Conservation (phyloP, 352 stramenopile species). For the Phytopythium helicoides region DNA sequence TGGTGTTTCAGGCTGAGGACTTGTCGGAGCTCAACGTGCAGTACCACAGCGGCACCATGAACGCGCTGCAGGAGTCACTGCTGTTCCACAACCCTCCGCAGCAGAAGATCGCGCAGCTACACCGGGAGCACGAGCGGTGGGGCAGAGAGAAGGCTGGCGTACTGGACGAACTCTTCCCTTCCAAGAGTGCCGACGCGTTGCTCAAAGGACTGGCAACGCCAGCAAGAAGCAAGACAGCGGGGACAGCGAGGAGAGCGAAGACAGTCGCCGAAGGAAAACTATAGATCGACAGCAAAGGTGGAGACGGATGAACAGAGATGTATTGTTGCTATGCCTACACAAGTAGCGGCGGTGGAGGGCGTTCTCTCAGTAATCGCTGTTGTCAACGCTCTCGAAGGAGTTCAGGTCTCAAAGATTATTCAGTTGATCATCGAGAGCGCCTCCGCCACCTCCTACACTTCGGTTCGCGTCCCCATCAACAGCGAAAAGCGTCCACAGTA, state of each 20-base stretch:
- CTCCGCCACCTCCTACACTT: not conserved
- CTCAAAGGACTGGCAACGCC: not conserved
- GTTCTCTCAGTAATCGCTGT: constrained; percentile 68
- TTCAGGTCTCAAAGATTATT: constrained; percentile 90
- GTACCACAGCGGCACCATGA: constrained; percentile 75
- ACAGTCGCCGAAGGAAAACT: no score
- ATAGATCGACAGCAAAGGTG: not conserved
- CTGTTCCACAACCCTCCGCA: constrained; percentile 78
- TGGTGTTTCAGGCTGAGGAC: constrained; percentile 53
- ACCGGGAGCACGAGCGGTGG: constrained; percentile 46
- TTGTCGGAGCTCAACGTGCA: constrained; percentile 57
- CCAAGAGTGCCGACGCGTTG: not conserved
- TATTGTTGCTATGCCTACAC: no score
- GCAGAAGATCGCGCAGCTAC: constrained; percentile 69
- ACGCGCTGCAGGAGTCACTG: constrained; percentile 70
- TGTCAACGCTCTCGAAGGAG: constrained; percentile 44
- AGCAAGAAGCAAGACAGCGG: no score
- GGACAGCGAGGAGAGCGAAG: no score
- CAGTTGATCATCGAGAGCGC: constrained; percentile 76
- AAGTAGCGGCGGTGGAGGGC: constrained; percentile 5
- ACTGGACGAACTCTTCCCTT: constrained; percentile 40
- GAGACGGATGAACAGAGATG: not conserved
- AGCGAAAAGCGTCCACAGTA: constrained; percentile 71
- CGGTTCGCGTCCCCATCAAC: constrained; percentile 50
- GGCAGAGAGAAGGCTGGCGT: constrained; percentile 50